Conservation (phyloP, 306 rosid species). For the Oemleria cerasiformis region DNA sequence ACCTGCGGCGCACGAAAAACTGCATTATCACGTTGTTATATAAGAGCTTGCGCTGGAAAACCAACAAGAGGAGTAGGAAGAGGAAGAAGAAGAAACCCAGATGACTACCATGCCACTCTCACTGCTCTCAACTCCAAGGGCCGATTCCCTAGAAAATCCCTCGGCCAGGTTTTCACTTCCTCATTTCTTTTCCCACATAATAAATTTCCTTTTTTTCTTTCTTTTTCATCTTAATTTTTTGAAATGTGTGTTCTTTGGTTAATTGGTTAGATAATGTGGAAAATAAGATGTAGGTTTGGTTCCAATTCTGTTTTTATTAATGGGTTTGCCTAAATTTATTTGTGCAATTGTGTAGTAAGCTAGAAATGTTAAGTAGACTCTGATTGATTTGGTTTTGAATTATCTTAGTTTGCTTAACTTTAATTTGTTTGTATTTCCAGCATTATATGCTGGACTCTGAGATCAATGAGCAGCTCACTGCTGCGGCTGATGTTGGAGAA, state of each 20-base stretch:
- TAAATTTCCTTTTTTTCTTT: background rate
- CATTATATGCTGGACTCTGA: slow-evolving; percentile 85
- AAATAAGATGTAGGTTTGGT: background rate
- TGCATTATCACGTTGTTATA: background rate
- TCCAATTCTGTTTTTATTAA: background rate
- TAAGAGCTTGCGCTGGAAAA: slow-evolving; percentile 29
- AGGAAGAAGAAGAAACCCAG: slow-evolving; percentile 34
- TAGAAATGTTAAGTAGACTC: background rate
- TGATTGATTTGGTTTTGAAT: slow-evolving; percentile 1
- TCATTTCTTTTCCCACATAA: background rate
- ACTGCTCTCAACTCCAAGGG: slow-evolving; percentile 88
- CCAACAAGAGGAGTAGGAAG: slow-evolving; percentile 24
- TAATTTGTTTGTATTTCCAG: slow-evolving; percentile 38
- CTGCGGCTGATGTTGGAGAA: slow-evolving; percentile 54
- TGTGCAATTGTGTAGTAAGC: background rate
- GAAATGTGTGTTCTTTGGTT: slow-evolving; percentile 2
- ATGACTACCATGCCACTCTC: slow-evolving; percentile 68
- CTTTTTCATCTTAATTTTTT: background rate
- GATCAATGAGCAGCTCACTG: slow-evolving; percentile 65
- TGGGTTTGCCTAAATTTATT: background rate
- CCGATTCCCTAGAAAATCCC: slow-evolving; percentile 80
- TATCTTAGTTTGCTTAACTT: background rate
- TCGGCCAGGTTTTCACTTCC: slow-evolving; percentile 62
- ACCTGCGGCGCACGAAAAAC: slow-evolving; percentile 16
- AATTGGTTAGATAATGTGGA: slow-evolving; percentile 13